Evolutionary conservation across 345 rosid genomes (phyloP).

Genomic region (Pugionium dolabratum): DNA sequence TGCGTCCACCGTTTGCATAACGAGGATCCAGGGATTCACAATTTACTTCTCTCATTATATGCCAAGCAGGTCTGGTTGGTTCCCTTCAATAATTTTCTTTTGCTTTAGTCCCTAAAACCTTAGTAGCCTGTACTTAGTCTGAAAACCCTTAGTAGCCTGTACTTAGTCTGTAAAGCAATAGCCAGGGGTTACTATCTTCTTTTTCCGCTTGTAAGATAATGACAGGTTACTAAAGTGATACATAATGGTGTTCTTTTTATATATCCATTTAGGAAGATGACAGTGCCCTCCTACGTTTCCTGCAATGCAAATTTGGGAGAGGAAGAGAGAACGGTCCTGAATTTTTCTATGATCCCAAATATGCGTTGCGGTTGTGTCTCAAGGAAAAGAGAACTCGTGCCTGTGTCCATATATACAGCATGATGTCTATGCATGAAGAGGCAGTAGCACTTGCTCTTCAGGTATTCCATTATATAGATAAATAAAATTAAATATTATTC

Average conservation of each 20-base stretch:
- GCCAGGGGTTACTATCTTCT: slow-evolving; percentile 8
- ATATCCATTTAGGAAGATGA: slow-evolving; percentile 78
- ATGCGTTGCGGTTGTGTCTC: slow-evolving; percentile 95
- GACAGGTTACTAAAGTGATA: slow-evolving; percentile 1
- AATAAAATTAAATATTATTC: not conserved
- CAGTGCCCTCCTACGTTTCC: slow-evolving; percentile 82
- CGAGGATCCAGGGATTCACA: slow-evolving; percentile 98
- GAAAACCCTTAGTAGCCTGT: not conserved
- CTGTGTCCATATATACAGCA: slow-evolving; percentile 94
- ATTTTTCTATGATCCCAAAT: slow-evolving; percentile 96
- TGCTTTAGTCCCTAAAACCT: slow-evolving; percentile 9
- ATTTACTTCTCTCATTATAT: slow-evolving; percentile 89
- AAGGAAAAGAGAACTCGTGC: slow-evolving; percentile 96
- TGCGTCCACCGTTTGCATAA: slow-evolving; percentile 85
- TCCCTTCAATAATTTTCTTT: slow-evolving; percentile 1
- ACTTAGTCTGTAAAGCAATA: not conserved
- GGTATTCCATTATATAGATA: slow-evolving; percentile 46
- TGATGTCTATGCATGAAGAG: slow-evolving; percentile 99
- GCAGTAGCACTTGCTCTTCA: slow-evolving; percentile 99
- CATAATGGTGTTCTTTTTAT: slow-evolving; percentile 25
- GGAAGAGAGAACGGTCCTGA: slow-evolving; percentile 88
- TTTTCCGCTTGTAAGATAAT: slow-evolving; percentile 7
- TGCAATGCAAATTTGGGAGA: slow-evolving; percentile 96
- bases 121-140: not conserved
- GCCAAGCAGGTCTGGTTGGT: slow-evolving; percentile 82